A percentile compares a stretch with the other conserved stretches of the same genome.
phyloP scores from a whole-genome alignment of 2,329 filamentous ascomycete species.

The Akanthomyces muscarius region DNA sequence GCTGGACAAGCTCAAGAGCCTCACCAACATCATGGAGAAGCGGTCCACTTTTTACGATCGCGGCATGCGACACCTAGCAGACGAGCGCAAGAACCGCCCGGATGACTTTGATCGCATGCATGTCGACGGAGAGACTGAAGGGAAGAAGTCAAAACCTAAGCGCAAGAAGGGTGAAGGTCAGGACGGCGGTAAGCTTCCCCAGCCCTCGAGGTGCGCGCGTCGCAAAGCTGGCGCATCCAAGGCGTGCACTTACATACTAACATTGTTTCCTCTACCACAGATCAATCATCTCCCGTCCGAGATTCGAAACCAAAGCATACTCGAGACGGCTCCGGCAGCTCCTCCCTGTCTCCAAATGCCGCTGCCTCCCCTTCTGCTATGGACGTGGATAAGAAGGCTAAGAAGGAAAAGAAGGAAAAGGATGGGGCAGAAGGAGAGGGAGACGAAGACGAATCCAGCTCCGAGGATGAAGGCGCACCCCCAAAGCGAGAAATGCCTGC shows the following conservation, averaged over 20 bases:
- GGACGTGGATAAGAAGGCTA: constrained; percentile 53
- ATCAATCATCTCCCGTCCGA: constrained; percentile 51
- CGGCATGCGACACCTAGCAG: constrained; percentile 67
- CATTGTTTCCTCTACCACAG: constrained; percentile 28
- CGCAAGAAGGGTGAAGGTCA: constrained; percentile 62
- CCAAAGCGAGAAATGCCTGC: constrained; percentile 65
- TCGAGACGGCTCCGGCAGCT: constrained; percentile 54
- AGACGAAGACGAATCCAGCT: constrained; percentile 49
- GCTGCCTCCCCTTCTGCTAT: constrained; percentile 50
- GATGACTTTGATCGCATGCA: constrained; percentile 50
- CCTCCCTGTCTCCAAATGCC: constrained; percentile 55
- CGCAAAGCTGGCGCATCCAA: background rate
- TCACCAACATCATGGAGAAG: constrained; percentile 64
- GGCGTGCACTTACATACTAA: background rate
- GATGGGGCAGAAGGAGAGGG: constrained; percentile 37
- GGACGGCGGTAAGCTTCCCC: constrained; percentile 6
- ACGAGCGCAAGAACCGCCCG: constrained; percentile 58
- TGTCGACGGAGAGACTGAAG: constrained; percentile 45
- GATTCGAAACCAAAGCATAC: constrained; percentile 51
- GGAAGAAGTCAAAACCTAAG: constrained; percentile 65
- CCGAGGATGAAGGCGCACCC: constrained; percentile 57
- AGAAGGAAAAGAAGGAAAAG: constrained; percentile 32
- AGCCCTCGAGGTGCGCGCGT: background rate
- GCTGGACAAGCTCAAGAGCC: constrained; percentile 58
- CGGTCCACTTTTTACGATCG: constrained; percentile 66